phyloP scores from a whole-genome alignment of 73 alveolate species.

The Tetrahymena borealis region DNA sequence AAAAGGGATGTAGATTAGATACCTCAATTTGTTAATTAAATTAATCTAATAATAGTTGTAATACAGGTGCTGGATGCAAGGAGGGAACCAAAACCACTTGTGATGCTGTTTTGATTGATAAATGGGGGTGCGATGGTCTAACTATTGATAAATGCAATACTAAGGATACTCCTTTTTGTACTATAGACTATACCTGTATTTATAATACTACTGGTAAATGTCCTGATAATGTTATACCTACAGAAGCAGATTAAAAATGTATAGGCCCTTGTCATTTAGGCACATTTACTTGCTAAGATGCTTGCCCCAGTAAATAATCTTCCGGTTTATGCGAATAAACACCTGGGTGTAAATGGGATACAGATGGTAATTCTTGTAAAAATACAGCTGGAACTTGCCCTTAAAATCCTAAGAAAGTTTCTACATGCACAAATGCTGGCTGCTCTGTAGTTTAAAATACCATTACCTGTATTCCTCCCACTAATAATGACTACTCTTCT shows the following conservation, averaged over 20 bases:
- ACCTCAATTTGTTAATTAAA: background rate
- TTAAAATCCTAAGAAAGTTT: too few species aligned
- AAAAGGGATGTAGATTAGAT: background rate
- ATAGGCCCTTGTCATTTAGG: background rate
- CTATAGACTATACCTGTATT: background rate
- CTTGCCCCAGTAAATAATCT: background rate
- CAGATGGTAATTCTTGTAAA: background rate
- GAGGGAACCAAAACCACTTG: background rate
- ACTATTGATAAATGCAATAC: background rate
- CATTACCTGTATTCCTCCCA: background rate
- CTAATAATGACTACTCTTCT: background rate
- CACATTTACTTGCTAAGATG: background rate
- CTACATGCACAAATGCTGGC: too few species aligned
- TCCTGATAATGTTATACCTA: background rate
- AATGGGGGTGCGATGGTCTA: background rate
- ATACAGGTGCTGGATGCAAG: background rate
- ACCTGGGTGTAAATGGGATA: background rate
- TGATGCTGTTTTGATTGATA: background rate
- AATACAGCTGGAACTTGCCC: too few species aligned
- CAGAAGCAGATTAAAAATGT: background rate
- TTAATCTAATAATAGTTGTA: background rate
- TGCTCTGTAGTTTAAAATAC: too few species aligned
- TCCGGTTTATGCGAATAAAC: background rate
- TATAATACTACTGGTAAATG: background rate
- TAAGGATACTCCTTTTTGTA: background rate